Conservation (phyloP, 2,329 filamentous ascomycete species). For the Phialocephala subalpina region DNA sequence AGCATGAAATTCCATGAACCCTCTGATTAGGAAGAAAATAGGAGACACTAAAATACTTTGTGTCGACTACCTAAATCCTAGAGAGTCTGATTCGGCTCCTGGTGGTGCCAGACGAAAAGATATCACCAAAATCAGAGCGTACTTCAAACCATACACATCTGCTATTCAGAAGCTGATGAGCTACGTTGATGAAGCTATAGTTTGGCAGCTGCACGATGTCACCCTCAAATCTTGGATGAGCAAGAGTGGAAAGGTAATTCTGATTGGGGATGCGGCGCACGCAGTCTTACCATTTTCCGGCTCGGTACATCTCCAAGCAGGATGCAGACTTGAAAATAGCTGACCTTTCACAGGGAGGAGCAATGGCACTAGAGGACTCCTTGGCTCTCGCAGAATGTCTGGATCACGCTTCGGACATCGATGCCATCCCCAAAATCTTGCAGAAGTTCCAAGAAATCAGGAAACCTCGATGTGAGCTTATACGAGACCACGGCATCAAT, state of each 20-base stretch:
- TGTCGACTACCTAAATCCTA: neutral
- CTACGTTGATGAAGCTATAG: conserved; percentile 10
- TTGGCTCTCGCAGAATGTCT: conserved; percentile 13
- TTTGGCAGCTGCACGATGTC: conserved; percentile 2
- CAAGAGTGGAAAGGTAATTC: conserved; percentile 10
- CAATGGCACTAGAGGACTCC: conserved; percentile 12
- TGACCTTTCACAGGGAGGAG: neutral
- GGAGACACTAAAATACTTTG: neutral
- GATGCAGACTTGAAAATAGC: neutral
- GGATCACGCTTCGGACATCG: neutral
- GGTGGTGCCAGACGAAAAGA: neutral
- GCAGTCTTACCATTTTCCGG: conserved; percentile 10
- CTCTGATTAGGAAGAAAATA: neutral
- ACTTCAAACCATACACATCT: neutral
- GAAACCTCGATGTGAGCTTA: conserved; percentile 3
- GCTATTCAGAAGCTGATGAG: conserved; percentile 2
- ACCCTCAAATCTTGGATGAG: conserved; percentile 3
- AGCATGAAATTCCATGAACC: neutral
- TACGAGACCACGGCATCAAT: neutral
- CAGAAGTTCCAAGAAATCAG: conserved; percentile 1
- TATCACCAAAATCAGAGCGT: neutral
- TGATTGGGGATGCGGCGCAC: conserved; percentile 13
- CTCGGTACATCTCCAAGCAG: neutral
- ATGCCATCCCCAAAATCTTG: neutral
- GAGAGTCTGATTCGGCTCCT: neutral